Base-by-base conservation (phyloP, 345 rosid genomes). In the Syzygium aqueum region DNA sequence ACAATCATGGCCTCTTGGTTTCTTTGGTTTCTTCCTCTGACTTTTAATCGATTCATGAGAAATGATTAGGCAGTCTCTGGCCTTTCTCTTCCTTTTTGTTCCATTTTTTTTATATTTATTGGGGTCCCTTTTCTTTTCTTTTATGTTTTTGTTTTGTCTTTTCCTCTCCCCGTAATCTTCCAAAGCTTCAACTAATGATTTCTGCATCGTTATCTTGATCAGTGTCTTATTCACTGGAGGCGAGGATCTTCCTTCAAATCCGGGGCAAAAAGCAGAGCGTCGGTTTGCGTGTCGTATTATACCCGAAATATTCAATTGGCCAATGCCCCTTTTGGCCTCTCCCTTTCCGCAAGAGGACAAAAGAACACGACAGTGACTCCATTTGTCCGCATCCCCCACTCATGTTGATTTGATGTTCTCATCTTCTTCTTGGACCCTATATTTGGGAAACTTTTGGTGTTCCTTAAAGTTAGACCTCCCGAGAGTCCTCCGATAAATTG, bases 281-380 rank as follows among this genome's bases (percentile, higher is more conserved):
- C 90, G 88, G 88, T 85, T 88, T 88, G 67, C 78, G 53, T 86
- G 93, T 92, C 92, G n/a, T 90, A 11, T 86, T 90, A 6, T 86
- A 85, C 86, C 82, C 84, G 54, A 73, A 88, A 87, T 86, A 85
- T 89, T 85, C 87, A 88, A 89, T 83, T 85, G 46, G 77, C 46
- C 21, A 59, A n/a, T 50, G n/a, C 4, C 51, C 37, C 59, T 40
- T 49, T 51, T 49, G 9, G 23, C 73, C 25, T 85, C 77, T 57
- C 52, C 43, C 51, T 17, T 27, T 37, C 82, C 40, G 0, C 49
- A 73, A 73, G 6, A 50, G 73, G 84, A 86, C 3, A 86, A 73
- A 73, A 73, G 46, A 73, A 73, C 87, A 86, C 59, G 54, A 73
- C 61, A 51, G 84, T 11, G 87, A 51, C 82, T 23, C 15, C 30